Percentiles rank a stretch among this genome's conserved stretches.
Evolutionary conservation across 202 grass and related monocot species (phyloP).

Genomic region (Zoysia matrella): DNA sequence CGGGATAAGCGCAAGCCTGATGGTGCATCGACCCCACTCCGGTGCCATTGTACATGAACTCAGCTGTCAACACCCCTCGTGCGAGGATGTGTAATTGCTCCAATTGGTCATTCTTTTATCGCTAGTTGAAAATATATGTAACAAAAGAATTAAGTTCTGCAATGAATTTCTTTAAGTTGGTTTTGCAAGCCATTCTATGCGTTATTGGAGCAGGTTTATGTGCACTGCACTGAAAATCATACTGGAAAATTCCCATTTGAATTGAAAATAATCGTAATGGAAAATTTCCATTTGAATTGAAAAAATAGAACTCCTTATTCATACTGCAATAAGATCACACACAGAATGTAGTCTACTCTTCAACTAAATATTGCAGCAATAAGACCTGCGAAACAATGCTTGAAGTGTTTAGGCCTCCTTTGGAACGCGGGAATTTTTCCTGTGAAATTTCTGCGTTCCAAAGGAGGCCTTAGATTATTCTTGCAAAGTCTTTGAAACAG

Average conservation of each 20-base stretch:
- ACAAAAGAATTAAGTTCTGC: background rate
- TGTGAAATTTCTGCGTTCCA: no score
- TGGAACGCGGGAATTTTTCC: no score
- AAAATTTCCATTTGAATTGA: no score
- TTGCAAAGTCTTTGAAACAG: background rate
- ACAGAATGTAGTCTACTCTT: background rate
- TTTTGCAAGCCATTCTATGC: background rate
- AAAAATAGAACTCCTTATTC: background rate
- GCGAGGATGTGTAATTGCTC: background rate
- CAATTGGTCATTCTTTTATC: background rate
- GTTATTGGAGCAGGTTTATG: background rate
- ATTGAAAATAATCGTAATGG: background rate
- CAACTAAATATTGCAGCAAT: background rate
- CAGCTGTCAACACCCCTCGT: background rate
- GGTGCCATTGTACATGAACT: conserved; percentile 89
- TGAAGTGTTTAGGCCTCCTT: no score
- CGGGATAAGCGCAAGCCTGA: conserved; percentile 67
- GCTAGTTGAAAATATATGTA: conserved; percentile 37
- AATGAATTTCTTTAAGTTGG: background rate
- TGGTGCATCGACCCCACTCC: conserved; percentile 51
- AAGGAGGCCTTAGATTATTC: background rate
- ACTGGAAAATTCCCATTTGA: background rate
- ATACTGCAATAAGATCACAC: background rate
- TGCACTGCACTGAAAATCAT: background rate
- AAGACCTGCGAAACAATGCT: no score